Conservation (phyloP, 2,329 filamentous ascomycete genomes). For the Aspergillus sp. region DNA sequence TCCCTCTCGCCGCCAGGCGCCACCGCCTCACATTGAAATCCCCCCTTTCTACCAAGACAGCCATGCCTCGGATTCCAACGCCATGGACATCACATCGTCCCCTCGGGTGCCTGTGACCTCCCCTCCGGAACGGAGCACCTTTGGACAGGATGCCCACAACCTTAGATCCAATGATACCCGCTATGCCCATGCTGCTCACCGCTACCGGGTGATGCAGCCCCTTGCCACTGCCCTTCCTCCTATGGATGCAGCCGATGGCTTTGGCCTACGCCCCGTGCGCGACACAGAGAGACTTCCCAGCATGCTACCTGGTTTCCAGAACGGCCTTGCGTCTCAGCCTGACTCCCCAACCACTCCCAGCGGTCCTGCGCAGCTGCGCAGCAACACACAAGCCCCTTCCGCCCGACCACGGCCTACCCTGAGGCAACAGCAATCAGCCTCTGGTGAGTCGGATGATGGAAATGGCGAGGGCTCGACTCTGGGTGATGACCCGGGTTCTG, state of each 20-base stretch:
- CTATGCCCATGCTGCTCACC: conserved; percentile 49
- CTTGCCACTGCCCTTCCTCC: conserved; percentile 67
- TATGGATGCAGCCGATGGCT: conserved; percentile 70
- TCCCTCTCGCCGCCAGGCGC: conserved; percentile 72
- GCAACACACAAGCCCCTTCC: conserved; percentile 55
- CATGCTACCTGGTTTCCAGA: conserved; percentile 71
- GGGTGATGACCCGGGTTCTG: conserved; percentile 61
- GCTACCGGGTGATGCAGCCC: conserved; percentile 63
- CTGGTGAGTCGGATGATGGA: conserved; percentile 83
- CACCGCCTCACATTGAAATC: conserved; percentile 82
- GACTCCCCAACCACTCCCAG: conserved; percentile 86
- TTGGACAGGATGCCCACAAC: conserved; percentile 56
- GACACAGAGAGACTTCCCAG: conserved; percentile 81
- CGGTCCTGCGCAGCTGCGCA: conserved; percentile 63
- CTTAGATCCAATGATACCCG: conserved; percentile 48
- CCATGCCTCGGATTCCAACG: conserved; percentile 51
- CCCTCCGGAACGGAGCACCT: conserved; percentile 69
- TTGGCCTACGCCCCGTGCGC: conserved; percentile 74
- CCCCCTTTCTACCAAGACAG: conserved; percentile 58
- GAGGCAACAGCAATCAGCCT: conserved; percentile 81
- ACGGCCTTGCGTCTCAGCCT: conserved; percentile 79
- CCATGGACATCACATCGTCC: conserved; percentile 64
- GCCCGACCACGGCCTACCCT: conserved; percentile 78
- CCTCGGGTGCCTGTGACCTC: conserved; percentile 68
- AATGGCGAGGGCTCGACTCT: conserved; percentile 80